Evolutionary conservation across 2,329 filamentous ascomycete species (phyloP), one percentile per base, ranked within the genome.

Genomic region (Fusarium penzigii): DNA sequence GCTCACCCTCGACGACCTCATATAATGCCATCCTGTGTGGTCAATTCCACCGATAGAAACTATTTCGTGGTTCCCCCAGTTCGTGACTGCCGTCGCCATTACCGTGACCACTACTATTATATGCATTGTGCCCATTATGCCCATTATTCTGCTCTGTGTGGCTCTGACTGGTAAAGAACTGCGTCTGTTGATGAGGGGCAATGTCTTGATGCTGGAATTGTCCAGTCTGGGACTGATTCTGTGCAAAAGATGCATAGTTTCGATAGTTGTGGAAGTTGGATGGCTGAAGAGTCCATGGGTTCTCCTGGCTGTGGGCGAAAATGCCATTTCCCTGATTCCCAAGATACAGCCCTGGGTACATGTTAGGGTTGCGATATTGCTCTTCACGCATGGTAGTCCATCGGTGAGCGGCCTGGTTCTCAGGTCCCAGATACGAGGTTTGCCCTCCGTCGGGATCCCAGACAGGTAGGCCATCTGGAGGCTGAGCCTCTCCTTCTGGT

Each of bases 401-500:
- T n/a, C 61, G 56, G 29, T 49, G 41, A 40, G 56, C 56, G 9
- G 64, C 64, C 48, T 66, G 64, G 12, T 65, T 65, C 13, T 62
- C 59, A 11, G 64, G 64, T 6, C 61, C 62, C 17, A 58, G 44
- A 17, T 61, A 64, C 12, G 57, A 51, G 17, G 52, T 51, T 40
- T 57, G 51, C 32, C 20, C 39, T 11, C 50, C 52, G 13, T 48
- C 38, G 14, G 64, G 61, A 29, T 66, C 64, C 64, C 64, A 66
- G 34, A 66, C 49, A 4, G 64, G 64, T n/a, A 66, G 53, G 13
- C 62, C 64, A 39, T 58, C 59, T 12, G 57, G 57, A 1, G 88
- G 87, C 53, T 84, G 76, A 29, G 85, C 79, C 55, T 88, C 83
- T n/a, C 83, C 86, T 17, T 70, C 73, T 1, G 88, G 85, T 29